Base-by-base conservation (phyloP, 1,284 basidiomycete genomes). In the Pseudozyma sp. region DNA sequence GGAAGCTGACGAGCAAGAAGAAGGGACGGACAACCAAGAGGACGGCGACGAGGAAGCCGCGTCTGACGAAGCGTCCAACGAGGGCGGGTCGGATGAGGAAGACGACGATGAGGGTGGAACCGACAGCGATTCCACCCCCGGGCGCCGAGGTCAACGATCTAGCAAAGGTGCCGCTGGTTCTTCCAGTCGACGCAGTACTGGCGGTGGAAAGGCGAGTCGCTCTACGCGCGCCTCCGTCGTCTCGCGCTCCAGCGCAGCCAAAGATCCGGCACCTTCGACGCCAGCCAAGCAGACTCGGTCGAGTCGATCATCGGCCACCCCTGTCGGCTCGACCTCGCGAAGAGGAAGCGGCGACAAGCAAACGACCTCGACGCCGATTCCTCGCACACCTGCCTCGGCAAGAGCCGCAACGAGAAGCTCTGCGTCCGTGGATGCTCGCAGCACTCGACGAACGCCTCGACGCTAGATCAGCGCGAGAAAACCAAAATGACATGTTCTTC, bases 371-470 rank as follows among this genome's bases (percentile, higher is more conserved):
- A 59, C 71, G 33, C 62, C 71, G 11, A 59, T 63, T 0, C 58
- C 67, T 7, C 50, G 72, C 3, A 58, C 66, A 11, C 54, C 71
- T 0, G 59, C 64, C 9, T 40, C 61, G 16, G 67, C 57, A 9
- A 49, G 71, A n/a, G 56, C 67, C 0, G 39, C 56, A 6, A 75
- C 72, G 4, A 62, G 72, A 30, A 73, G 65, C 54, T 65, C 70
- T 29, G 70, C 70, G 6, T 46, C 48, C 4, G 39, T 56, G 16
- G 64, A 68, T 39, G 47, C 54, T 9, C 40, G 65, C 5, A 65
- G 49, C 54, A 64, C 65, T 14, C 55, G 70, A 43, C 70, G 70
- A 47, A 73, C 70, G 13, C 70, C 70, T 30, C 65, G 70, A 39
- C 70, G 70, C 24, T 73, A 56, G 54, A 42, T 33, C 0, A 31